Evolutionary conservation across 2,329 filamentous ascomycete genomes (phyloP).

Genomic region (Incumbomyces delicatus): DNA sequence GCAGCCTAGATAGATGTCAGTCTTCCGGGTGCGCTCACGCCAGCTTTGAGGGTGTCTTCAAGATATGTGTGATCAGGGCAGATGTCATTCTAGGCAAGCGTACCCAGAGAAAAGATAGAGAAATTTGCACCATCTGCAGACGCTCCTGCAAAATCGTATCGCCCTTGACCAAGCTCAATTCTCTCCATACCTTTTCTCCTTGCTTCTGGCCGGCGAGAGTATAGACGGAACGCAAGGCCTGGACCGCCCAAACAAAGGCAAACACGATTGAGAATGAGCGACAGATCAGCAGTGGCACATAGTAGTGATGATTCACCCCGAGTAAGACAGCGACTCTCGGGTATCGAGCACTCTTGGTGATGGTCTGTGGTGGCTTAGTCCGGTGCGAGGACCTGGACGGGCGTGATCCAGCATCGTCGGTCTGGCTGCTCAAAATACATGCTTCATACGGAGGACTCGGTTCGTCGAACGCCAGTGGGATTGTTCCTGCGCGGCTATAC

Average conservation of each 20-base stretch:
- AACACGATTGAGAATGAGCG: conserved; percentile 63
- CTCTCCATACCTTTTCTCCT: no score
- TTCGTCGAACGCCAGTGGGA: conserved; percentile 14
- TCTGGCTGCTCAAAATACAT: neutral
- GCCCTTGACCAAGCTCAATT: no score
- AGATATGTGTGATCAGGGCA: conserved; percentile 9
- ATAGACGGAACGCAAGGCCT: neutral
- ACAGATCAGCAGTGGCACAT: conserved; percentile 61
- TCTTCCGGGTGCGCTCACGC: neutral
- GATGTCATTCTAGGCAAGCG: conserved; percentile 50
- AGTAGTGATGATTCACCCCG: conserved; percentile 62
- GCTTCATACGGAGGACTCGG: conserved; percentile 11
- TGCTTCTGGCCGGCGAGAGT: no score
- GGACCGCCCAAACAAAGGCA: conserved; percentile 58
- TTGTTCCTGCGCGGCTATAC: conserved; percentile 14
- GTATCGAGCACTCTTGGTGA: conserved; percentile 42
- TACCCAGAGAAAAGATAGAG: conserved; percentile 22
- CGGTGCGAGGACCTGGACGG: neutral
- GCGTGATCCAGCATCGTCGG: neutral
- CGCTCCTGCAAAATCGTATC: neutral
- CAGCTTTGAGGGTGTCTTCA: neutral
- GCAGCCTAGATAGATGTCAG: conserved; percentile 26
- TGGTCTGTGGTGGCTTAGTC: neutral
- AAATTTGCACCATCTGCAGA: conserved; percentile 16
- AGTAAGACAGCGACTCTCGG: conserved; percentile 70